These are phyloP conservation scores for Leonotis leonurus DNA, from an alignment of 257 asterid species.

Conservation along the genomic window DNA sequence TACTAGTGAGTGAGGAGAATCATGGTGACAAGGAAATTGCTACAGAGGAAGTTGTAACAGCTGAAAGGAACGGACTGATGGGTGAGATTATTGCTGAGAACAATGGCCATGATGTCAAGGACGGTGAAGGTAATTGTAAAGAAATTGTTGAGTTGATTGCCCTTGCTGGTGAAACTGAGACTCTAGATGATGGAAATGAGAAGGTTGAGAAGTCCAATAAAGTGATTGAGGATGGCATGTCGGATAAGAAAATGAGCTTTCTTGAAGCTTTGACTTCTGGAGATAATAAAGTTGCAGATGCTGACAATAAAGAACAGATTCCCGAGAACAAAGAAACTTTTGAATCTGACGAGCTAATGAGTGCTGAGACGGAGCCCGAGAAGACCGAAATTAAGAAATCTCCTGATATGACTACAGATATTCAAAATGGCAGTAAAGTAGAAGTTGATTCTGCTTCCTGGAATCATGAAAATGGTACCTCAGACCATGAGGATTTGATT, in stretches of 20 bases:
- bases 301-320: conserved; percentile 18
- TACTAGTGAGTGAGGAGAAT: conserved; percentile 9
- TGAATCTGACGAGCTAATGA: conserved; percentile 28
- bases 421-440: conserved; percentile 16
- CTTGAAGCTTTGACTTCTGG: conserved; percentile 28
- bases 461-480: conserved; percentile 35
- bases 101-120: conserved; percentile 22
- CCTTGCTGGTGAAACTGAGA: conserved; percentile 25
- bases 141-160: conserved; percentile 25
- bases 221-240: conserved; percentile 29
- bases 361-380: conserved; percentile 22
- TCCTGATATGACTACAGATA: conserved; percentile 11
- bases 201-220: conserved; percentile 16
- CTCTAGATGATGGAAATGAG: conserved; percentile 20
- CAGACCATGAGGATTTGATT: conserved; percentile 17
- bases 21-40: conserved; percentile 18
- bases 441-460: conserved; percentile 19
- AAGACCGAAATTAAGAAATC: conserved; percentile 16
- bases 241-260: conserved; percentile 21
- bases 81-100: conserved; percentile 14
- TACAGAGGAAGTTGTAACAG: conserved; percentile 13
- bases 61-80: conserved; percentile 21
- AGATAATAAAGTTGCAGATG: conserved; percentile 18
- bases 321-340: conserved; percentile 23
- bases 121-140: conserved; percentile 19